These are phyloP conservation scores for Hypoxylon sp. DNA, from an alignment of 2,329 filamentous ascomycete genomes.

Conservation along the genomic window DNA sequence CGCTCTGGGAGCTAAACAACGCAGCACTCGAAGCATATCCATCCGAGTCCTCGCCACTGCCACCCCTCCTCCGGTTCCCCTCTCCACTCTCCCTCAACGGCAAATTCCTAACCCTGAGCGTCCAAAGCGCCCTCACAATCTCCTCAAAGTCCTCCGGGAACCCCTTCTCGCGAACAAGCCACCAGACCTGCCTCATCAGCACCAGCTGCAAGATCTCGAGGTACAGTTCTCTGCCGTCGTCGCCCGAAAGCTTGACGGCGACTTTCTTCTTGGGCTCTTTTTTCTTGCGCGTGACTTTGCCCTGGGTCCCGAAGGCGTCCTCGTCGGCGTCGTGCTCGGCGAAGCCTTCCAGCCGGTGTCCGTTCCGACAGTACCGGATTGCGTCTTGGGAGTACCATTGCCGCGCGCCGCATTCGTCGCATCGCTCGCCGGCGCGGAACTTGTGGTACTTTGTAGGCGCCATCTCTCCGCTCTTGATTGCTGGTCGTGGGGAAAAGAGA, in stretches of 20 bases:
- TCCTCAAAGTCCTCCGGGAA: constrained; percentile 82
- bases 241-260: constrained; percentile 72
- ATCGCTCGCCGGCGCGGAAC: constrained; percentile 68
- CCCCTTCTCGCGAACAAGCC: constrained; percentile 76
- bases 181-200: constrained; percentile 83
- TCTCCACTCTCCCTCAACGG: constrained; percentile 65
- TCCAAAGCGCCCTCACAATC: constrained; percentile 88
- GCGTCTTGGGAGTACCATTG: constrained; percentile 83
- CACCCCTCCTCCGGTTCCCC: constrained; percentile 52
- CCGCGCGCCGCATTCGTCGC: constrained; percentile 77
- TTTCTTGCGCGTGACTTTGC: constrained; percentile 69
- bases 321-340: constrained; percentile 71
- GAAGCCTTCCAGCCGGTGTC: constrained; percentile 81
- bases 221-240: constrained; percentile 81
- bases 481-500: not conserved
- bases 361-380: constrained; percentile 82
- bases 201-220: constrained; percentile 88
- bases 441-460: constrained; percentile 62
- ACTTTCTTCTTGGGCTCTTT: constrained; percentile 70
- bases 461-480: constrained; percentile 53
- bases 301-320: constrained; percentile 76
- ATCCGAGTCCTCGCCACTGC: constrained; percentile 34
- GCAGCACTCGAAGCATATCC: constrained; percentile 55
- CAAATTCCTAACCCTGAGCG: constrained; percentile 73
- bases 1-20: constrained; percentile 72